phyloP scores from a whole-genome alignment of 495 filamentous ascomycete species.

The Podospora comata region DNA sequence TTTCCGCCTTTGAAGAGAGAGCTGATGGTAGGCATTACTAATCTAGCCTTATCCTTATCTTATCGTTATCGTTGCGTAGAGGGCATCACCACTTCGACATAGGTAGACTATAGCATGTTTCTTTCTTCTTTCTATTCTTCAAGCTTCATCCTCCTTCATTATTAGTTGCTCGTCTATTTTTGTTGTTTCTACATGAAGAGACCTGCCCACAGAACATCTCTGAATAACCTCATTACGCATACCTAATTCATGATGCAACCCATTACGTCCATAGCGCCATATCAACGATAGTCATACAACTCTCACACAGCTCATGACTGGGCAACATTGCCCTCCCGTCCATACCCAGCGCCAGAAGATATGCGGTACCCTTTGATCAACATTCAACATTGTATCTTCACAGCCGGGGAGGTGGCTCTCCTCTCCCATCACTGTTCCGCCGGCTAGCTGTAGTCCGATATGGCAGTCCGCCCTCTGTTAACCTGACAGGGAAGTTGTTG shows the following conservation, averaged over 20 bases:
- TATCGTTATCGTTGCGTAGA: slow-evolving; percentile 5
- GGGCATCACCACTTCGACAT: background rate
- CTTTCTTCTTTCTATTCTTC: background rate
- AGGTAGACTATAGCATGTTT: background rate
- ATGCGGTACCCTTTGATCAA: background rate
- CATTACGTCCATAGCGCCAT: background rate
- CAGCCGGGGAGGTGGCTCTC: slow-evolving; percentile 12
- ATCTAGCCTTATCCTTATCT: slow-evolving; percentile 3
- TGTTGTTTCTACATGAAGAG: background rate
- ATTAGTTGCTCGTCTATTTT: background rate
- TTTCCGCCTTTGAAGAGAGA: background rate
- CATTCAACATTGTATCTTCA: slow-evolving; percentile 4
- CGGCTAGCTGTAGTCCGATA: background rate
- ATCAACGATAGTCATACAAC: background rate
- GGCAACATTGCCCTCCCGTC: background rate
- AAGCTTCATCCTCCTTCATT: background rate
- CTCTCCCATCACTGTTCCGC: slow-evolving; percentile 23
- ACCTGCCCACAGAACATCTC: background rate
- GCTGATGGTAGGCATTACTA: background rate
- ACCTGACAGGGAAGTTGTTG: background rate
- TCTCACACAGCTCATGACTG: background rate
- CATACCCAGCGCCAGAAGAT: background rate
- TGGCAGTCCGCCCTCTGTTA: background rate
- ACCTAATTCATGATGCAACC: background rate
- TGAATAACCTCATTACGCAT: background rate